These are phyloP conservation scores for Scedosporium boydii DNA, from an alignment of 2,329 filamentous ascomycete genomes.

Conservation along the genomic window DNA sequence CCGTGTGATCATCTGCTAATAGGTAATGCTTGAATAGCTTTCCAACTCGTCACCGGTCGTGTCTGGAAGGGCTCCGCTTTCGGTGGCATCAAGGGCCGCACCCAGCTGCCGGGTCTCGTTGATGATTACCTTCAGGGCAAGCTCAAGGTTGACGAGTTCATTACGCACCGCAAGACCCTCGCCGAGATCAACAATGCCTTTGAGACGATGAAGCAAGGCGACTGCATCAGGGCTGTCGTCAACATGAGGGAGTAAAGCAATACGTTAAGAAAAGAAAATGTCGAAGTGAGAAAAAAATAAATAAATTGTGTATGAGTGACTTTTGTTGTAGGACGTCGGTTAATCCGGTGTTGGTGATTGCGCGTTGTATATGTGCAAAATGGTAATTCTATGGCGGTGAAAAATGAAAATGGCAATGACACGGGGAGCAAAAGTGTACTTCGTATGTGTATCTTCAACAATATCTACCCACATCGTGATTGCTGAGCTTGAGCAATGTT, in stretches of 20 bases:
- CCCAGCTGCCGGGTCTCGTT: constrained; percentile 80
- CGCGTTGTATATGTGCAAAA: no score
- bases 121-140: constrained; percentile 80
- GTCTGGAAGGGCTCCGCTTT: constrained; percentile 98
- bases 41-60: constrained; percentile 96
- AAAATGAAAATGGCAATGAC: no score
- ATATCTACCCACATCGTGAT: no score
- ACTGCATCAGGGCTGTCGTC: constrained; percentile 94
- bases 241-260: constrained; percentile 42
- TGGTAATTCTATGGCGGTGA: no score
- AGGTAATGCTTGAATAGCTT: constrained; percentile 47
- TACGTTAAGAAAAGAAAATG: no score
- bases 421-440: no score
- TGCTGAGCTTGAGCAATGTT: no score
- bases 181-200: constrained; percentile 83
- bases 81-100: constrained; percentile 94
- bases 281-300: no score
- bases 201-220: constrained; percentile 86
- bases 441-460: no score
- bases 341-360: not conserved
- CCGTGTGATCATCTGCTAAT: constrained; percentile 4
- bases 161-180: constrained; percentile 85
- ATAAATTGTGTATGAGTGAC: not conserved
- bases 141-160: constrained; percentile 98
- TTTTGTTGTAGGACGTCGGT: not conserved